Evolutionary conservation across 2,329 filamentous ascomycete species (phyloP), one percentile per base, ranked within the genome.

Genomic region (Sclerotinia glacialis): DNA sequence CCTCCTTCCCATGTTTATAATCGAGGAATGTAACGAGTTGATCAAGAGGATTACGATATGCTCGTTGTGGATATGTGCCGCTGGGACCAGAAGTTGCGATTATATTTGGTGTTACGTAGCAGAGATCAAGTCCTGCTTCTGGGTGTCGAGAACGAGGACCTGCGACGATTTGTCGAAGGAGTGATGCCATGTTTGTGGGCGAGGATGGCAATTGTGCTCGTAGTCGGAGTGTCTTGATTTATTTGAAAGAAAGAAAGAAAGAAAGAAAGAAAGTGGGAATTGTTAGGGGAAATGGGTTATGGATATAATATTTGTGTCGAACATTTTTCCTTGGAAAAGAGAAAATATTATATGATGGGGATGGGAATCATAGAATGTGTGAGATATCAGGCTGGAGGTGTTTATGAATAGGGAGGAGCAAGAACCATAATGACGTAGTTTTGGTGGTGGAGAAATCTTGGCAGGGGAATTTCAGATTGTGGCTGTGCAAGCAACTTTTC

Each of bases 41-140:
- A 75, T 96, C 89, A 60, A 97, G 88, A 0, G 94, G 94, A 76
- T 97, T 99, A 75, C 95, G 91, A 79, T 98, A 99, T 68, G 92
- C 93, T 70, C 90, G 88, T 77, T 96, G 89, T 0, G 95, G 94
- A 76, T 96, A 97, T 23, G 91, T 93, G 69, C 90, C 89, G 21
- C 89, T 92, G 1, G 95, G 95, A 6, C 95, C 94, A 8, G 94
- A 98, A 7, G 85, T 87, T 21, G 82, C 86, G 67, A 87, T 85
- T 70, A 76, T 91, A 74, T 90, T 86, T 74, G 93, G 87, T 0
- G 93, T 96, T 46, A 98, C 93, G 78, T 99, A 99, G 82, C 94
- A 98, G 54, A 99, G 85, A 77, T 99, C 95, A 34, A 99, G 84
- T 7, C 91, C 90, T 9, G 94, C 90, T 80, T 97, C 94, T 40